A percentile compares a stretch with the other conserved stretches of the same genome.
These are phyloP conservation scores for Phytopythium boreale DNA, from an alignment of 352 stramenopile genomes.

Conservation along the genomic window DNA sequence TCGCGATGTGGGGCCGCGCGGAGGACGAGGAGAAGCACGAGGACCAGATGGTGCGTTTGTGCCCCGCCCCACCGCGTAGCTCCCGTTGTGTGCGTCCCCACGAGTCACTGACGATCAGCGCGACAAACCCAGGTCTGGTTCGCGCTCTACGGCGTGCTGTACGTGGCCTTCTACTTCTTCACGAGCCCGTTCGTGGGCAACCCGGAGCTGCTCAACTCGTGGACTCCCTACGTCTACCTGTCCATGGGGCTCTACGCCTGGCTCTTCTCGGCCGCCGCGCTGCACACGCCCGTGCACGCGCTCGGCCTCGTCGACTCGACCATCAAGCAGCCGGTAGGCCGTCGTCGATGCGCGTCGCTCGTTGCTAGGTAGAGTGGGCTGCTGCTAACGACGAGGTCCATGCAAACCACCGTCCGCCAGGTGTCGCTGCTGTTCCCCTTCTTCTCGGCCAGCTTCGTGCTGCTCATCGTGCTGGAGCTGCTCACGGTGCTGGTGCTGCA, in stretches of 20 bases:
- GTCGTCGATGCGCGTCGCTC: background rate
- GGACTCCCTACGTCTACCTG: slow-evolving; percentile 87
- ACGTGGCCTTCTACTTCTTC: slow-evolving; percentile 88
- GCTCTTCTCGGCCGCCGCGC: slow-evolving; percentile 69
- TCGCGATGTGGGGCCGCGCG: slow-evolving; percentile 4
- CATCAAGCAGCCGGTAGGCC: slow-evolving; percentile 79
- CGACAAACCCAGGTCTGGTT: slow-evolving; percentile 66
- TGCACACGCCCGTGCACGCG: slow-evolving; percentile 73
- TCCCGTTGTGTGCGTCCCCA: no score
- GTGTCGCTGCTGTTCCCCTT: slow-evolving; percentile 86
- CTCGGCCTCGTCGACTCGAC: slow-evolving; percentile 72
- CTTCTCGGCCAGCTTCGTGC: slow-evolving; percentile 79
- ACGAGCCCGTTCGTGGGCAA: slow-evolving; percentile 86
- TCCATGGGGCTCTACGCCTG: slow-evolving; percentile 85
- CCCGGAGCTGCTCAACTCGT: slow-evolving; percentile 77
- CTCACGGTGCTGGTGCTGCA: slow-evolving; percentile 63
- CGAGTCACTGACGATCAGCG: background rate
- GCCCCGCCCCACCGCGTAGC: background rate
- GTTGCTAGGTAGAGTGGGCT: no score
- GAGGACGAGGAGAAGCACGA: slow-evolving; percentile 16
- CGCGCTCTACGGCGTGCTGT: slow-evolving; percentile 72
- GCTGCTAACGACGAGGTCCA: no score
- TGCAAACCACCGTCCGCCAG: slow-evolving; percentile 19
- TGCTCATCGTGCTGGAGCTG: slow-evolving; percentile 69
- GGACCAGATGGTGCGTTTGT: slow-evolving; percentile 34